A percentile compares a stretch with the other conserved stretches of the same genome.
Evolutionary conservation across 2,329 filamentous ascomycete species (phyloP).

Genomic region (Alternaria alternata): DNA sequence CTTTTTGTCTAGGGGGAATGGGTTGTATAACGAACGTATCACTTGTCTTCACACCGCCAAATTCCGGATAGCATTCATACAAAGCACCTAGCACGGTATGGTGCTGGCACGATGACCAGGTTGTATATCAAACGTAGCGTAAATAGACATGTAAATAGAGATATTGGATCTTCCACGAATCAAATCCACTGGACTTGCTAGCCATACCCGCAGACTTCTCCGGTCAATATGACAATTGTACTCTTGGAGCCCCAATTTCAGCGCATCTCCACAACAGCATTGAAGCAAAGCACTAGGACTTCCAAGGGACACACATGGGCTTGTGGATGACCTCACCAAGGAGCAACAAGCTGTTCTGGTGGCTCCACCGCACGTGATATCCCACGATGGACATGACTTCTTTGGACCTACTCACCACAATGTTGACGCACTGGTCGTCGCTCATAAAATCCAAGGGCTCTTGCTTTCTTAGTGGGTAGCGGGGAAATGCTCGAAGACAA

Average conservation of each 20-base stretch:
- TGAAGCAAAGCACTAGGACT: no score
- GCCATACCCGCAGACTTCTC: no score
- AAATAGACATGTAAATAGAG: not conserved
- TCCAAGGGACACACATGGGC: no score
- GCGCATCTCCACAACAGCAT: not conserved
- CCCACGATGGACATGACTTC: not conserved
- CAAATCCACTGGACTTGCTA: not conserved
- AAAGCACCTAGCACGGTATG: no score
- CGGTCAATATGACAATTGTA: not conserved
- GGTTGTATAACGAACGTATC: no score
- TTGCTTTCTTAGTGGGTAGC: not conserved
- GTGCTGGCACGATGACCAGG: no score
- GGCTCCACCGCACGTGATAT: no score
- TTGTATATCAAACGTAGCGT: not conserved
- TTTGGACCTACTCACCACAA: not conserved
- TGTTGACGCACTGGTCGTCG: not conserved
- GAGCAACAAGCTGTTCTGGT: no score
- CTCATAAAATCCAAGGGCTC: not conserved
- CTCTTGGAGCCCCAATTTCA: not conserved
- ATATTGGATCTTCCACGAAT: not conserved
- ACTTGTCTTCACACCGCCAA: no score
- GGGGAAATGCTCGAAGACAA: not conserved
- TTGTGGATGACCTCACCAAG: no score
- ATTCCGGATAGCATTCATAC: no score
- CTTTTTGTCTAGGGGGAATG: not conserved